Percentiles rank a stretch among this genome's conserved stretches.
Conservation (phyloP, 192 early-diverging fungal species). For the Backusella circina region DNA sequence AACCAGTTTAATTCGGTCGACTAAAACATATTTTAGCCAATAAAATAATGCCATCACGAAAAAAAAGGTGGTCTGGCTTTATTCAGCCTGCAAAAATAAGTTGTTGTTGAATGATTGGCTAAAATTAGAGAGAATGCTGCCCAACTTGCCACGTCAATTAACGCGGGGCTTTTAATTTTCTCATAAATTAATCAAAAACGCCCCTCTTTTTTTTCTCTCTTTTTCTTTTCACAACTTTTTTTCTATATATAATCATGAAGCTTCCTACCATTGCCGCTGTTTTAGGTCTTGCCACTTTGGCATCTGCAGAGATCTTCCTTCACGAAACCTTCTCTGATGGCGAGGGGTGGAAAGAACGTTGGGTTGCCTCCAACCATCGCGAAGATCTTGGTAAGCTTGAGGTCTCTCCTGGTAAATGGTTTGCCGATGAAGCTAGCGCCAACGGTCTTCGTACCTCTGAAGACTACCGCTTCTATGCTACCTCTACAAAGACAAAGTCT, state of each 20-base stretch:
- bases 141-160: slow-evolving; percentile 11
- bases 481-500: slow-evolving; percentile 67
- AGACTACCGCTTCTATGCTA: slow-evolving; percentile 84
- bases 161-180: slow-evolving; percentile 7
- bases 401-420: slow-evolving; percentile 73
- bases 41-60: slow-evolving; percentile 9
- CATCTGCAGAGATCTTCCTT: slow-evolving; percentile 71
- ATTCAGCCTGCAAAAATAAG: background rate
- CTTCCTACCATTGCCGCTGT: slow-evolving; percentile 35
- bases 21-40: slow-evolving; percentile 5
- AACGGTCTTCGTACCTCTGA: slow-evolving; percentile 76
- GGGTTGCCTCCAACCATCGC: slow-evolving; percentile 63
- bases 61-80: background rate
- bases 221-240: slow-evolving; percentile 12
- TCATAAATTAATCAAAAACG: background rate
- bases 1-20: background rate
- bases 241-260: slow-evolving; percentile 33
- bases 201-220: background rate
- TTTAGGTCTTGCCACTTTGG: slow-evolving; percentile 32
- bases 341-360: slow-evolving; percentile 59
- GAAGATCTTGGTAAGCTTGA: slow-evolving; percentile 73
- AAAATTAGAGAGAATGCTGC: background rate
- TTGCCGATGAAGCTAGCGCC: slow-evolving; percentile 60
- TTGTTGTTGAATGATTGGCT: background rate
- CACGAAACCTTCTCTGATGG: slow-evolving; percentile 79